Conservation (phyloP, 2,329 filamentous ascomycete genomes). For the Apiospora arundinis region DNA sequence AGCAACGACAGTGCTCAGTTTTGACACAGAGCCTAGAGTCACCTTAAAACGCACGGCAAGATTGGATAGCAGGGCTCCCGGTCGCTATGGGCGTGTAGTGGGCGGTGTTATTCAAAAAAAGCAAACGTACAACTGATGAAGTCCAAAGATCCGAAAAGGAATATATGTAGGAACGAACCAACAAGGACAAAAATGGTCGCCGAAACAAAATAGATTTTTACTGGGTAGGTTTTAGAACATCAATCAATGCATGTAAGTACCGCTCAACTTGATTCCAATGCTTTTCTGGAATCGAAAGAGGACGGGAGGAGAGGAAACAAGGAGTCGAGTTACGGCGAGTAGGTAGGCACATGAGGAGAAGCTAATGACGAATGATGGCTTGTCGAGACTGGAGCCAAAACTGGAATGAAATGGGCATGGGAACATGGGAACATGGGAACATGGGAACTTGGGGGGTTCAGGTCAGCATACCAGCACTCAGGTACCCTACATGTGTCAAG, state of each 20-base stretch:
- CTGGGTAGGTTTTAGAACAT: not conserved
- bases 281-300: not conserved
- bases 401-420: slow-evolving; percentile 2
- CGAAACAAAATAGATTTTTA: not conserved
- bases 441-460: not conserved
- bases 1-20: slow-evolving; percentile 13
- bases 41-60: not conserved
- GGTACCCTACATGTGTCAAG: slow-evolving; percentile 2
- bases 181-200: not conserved
- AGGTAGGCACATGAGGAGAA: not conserved
- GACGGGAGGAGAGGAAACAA: slow-evolving; percentile 6
- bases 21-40: slow-evolving; percentile 15
- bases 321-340: not conserved
- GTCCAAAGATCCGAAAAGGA: not conserved
- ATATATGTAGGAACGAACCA: not conserved
- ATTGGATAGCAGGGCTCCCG: slow-evolving; percentile 3
- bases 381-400: slow-evolving; percentile 12
- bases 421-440: slow-evolving; percentile 2
- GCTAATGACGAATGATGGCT: slow-evolving; percentile 12
- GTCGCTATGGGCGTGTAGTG: not conserved
- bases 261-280: not conserved
- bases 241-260: not conserved
- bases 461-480: not conserved
- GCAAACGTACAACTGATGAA: not conserved
- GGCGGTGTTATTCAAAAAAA: not conserved